Base-by-base conservation (phyloP, 352 stramenopile species). In the Aphanomyces astaci region DNA sequence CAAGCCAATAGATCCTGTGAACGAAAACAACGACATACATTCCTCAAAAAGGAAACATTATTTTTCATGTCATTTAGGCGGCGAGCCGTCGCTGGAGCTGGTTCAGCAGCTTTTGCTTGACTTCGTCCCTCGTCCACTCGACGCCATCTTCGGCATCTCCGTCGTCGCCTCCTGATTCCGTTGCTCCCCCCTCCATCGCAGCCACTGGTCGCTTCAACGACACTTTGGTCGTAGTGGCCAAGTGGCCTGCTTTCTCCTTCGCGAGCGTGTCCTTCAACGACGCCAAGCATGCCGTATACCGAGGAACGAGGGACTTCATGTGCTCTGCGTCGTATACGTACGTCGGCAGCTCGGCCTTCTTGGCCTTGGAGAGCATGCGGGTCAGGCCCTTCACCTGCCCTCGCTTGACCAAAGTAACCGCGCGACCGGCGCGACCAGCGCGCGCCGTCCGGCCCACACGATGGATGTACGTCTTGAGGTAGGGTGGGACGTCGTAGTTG, bases 401-500 rank as follows among this genome's bases (percentile, higher is more conserved):
- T 72, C 80, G 84, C 70, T 94, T 91, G 32, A 95, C 83, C 0
- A 96, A 76, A 59, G 86, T 95, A 64, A 93, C 82, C 63, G 71
- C 79, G 48, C 80, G 78, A 57, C 87, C 87, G 30, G 83, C 74
- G 24, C 84, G 82, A n/a, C 87, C 87, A 51, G 87, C 87, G 76
- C 87, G 82, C 36, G 87, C 87, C 1, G 87, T 93, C 52, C 87
- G 85, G 46, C 87, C 87, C 5, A 94, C 87, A 39, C 87, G 85
- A 72, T 95, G 87, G 63, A 95, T 92, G 71, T 95, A 98, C 63
- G 89, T 97, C 74, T 96, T 96, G 64, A 94, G 76, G 70, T 96
- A 91, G 2, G 78, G 86, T 53, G 95, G 94, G 36, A 96, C 78
- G 68, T 98, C 89, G 72, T 98, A 98, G 78, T 98, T 98, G 60